These are phyloP conservation scores for Sclerotinia spermophila DNA, from an alignment of 2,329 filamentous ascomycete species.

Conservation along the genomic window DNA sequence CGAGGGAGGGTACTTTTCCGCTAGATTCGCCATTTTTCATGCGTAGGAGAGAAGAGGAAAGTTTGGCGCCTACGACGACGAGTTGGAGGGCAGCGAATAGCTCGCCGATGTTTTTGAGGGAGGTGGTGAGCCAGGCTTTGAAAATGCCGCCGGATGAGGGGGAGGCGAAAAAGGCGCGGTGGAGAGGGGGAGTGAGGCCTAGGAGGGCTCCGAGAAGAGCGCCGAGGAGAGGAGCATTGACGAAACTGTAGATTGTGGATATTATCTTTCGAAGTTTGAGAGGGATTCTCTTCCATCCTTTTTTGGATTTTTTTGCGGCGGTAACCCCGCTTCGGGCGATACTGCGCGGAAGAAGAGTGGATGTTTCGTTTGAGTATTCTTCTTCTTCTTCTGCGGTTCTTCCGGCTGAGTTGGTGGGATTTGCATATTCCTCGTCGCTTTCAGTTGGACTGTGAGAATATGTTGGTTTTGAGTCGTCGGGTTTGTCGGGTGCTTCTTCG, in stretches of 20 bases:
- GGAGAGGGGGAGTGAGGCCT: slow-evolving; percentile 56
- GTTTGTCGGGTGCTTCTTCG: slow-evolving; percentile 38
- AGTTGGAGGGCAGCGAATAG: slow-evolving; percentile 64
- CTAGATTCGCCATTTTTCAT: slow-evolving; percentile 42
- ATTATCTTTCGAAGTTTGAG: slow-evolving; percentile 18
- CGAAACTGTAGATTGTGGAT: slow-evolving; percentile 44
- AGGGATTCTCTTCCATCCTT: slow-evolving; percentile 25
- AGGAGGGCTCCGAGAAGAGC: slow-evolving; percentile 55
- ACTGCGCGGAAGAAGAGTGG: slow-evolving; percentile 24
- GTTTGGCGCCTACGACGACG: slow-evolving; percentile 61
- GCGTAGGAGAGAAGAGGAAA: slow-evolving; percentile 50
- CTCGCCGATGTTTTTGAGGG: slow-evolving; percentile 57
- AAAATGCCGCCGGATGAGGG: slow-evolving; percentile 58
- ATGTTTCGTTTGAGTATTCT: slow-evolving; percentile 26
- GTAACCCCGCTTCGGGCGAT: slow-evolving; percentile 11
- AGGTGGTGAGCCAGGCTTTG: slow-evolving; percentile 61
- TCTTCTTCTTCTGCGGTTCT: slow-evolving; percentile 30
- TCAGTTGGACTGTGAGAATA: slow-evolving; percentile 4
- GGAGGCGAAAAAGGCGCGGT: slow-evolving; percentile 57
- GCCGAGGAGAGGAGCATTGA: slow-evolving; percentile 60
- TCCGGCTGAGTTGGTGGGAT: slow-evolving; percentile 30
- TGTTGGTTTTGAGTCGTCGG: slow-evolving; percentile 25
- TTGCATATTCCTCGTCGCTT: slow-evolving; percentile 31
- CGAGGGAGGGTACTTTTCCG: slow-evolving; percentile 44
- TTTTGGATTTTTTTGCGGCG: background rate